Evolutionary conservation across 2,329 filamentous ascomycete species (phyloP).

Genomic region (Paracoccidioides brasiliensis): DNA sequence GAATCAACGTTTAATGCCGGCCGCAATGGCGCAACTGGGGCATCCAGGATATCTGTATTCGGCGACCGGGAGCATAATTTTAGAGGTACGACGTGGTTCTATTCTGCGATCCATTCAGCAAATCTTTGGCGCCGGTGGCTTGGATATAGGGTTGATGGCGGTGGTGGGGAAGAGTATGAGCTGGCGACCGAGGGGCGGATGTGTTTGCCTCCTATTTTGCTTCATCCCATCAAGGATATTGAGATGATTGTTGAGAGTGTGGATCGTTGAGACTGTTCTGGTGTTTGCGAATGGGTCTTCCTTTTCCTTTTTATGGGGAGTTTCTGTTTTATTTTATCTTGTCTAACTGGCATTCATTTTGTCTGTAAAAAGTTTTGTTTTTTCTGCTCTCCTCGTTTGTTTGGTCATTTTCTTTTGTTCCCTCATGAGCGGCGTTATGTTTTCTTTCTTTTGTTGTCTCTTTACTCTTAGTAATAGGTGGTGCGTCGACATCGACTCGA

Average conservation of each 20-base stretch:
- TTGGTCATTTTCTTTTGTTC: neutral
- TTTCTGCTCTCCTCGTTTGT: neutral
- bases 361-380: neutral
- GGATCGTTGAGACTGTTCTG: neutral
- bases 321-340: neutral
- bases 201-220: conserved; percentile 78
- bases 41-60: conserved; percentile 57
- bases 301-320: neutral
- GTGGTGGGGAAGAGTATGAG: conserved; percentile 67
- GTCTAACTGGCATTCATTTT: neutral
- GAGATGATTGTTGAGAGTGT: conserved; percentile 36
- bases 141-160: conserved; percentile 64
- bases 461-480: neutral
- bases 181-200: conserved; percentile 64
- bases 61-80: conserved; percentile 85
- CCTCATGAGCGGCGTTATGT: neutral
- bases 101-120: conserved; percentile 67
- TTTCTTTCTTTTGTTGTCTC: neutral
- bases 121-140: conserved; percentile 80
- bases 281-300: neutral
- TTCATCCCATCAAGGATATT: conserved; percentile 77
- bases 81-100: conserved; percentile 79
- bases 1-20: conserved; percentile 70
- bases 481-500: no score
- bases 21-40: conserved; percentile 61